These are phyloP conservation scores for Trematosphaeria pertusa DNA, from an alignment of 2,329 filamentous ascomycete genomes.

Conservation along the genomic window DNA sequence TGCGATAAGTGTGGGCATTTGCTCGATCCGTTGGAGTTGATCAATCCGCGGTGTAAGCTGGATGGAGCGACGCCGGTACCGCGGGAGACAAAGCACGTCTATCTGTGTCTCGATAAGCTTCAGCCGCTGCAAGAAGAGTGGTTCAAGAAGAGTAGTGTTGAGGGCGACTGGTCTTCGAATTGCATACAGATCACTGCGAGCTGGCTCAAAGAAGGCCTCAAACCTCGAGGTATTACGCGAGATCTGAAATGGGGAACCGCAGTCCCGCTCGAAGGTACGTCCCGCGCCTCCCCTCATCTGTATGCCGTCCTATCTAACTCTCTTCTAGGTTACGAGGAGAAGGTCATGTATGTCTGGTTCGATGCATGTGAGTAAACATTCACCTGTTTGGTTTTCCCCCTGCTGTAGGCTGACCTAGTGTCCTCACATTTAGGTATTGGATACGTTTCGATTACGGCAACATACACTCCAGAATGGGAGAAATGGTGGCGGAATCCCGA, in stretches of 20 bases:
- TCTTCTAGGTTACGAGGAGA: conserved; percentile 72
- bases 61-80: conserved; percentile 82
- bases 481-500: conserved; percentile 94
- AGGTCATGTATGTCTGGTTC: conserved; percentile 94
- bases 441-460: conserved; percentile 93
- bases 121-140: conserved; percentile 79
- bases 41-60: conserved; percentile 82
- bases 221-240: conserved; percentile 86
- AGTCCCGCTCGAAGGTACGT: conserved; percentile 60
- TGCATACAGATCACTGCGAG: conserved; percentile 77
- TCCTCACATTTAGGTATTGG: no score
- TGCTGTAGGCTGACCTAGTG: no score
- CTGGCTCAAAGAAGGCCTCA: conserved; percentile 84
- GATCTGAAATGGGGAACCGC: conserved; percentile 89
- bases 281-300: no score
- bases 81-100: conserved; percentile 87
- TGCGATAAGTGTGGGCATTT: conserved; percentile 59
- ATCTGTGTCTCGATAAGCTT: conserved; percentile 84
- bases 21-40: conserved; percentile 57
- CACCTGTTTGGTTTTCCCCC: no score
- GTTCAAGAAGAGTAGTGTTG: conserved; percentile 74
- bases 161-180: conserved; percentile 79
- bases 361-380: no score
- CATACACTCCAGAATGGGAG: conserved; percentile 88
- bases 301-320: no score